These are phyloP conservation scores for Tolypocladium ophioglossoides DNA, from an alignment of 2,329 filamentous ascomycete genomes.

Conservation along the genomic window DNA sequence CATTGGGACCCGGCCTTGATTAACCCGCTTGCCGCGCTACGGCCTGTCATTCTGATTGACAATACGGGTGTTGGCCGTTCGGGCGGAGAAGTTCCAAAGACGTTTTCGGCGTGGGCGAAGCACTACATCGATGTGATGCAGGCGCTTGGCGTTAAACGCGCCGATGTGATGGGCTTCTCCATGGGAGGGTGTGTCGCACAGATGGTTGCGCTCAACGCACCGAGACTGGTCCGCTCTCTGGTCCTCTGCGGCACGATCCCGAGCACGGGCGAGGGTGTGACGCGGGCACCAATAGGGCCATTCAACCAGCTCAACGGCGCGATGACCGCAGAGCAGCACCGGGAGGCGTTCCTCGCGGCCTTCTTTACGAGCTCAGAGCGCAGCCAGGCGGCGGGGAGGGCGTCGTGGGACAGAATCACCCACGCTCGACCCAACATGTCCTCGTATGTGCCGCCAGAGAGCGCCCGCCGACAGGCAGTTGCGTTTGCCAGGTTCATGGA, in stretches of 20 bases:
- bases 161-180: constrained; percentile 38
- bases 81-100: constrained; percentile 27
- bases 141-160: constrained; percentile 24
- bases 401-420: constrained; percentile 23
- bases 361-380: constrained; percentile 22
- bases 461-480: constrained; percentile 17
- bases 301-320: constrained; percentile 23
- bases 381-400: constrained; percentile 20
- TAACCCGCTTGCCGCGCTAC: constrained; percentile 28
- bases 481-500: constrained; percentile 26
- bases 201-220: constrained; percentile 28
- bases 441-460: constrained; percentile 14
- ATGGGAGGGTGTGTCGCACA: constrained; percentile 38
- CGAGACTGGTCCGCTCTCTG: constrained; percentile 25
- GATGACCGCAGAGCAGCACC: constrained; percentile 19
- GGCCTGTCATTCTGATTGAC: constrained; percentile 35
- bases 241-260: constrained; percentile 34
- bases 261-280: constrained; percentile 24
- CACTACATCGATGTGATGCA: constrained; percentile 23
- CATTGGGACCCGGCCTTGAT: constrained; percentile 33
- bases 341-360: constrained; percentile 18
- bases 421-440: constrained; percentile 14
- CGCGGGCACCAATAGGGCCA: constrained; percentile 15
- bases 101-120: constrained; percentile 17
- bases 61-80: constrained; percentile 36